Conservation (phyloP, 148 eudicot genomes). For the Heliosperma pusillum region DNA sequence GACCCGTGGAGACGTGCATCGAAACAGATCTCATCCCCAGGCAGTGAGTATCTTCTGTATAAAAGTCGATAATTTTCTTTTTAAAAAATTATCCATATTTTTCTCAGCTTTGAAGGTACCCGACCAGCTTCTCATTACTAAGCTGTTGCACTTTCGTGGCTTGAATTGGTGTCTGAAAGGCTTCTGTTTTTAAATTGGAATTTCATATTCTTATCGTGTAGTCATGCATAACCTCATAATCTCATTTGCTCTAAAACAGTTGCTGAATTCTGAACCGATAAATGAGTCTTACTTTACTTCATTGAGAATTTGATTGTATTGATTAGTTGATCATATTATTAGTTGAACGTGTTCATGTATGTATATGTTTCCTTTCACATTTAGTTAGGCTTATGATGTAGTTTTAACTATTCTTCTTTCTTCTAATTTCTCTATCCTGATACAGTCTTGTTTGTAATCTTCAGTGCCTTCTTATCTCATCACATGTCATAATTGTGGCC, state of each 20-base stretch:
- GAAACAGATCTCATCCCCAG: constrained; percentile 80
- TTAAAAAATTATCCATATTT: background rate
- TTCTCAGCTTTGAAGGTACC: background rate
- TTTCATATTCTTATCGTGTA: background rate
- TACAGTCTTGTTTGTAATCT: constrained; percentile 18
- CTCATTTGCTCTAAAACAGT: background rate
- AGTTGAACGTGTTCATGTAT: background rate
- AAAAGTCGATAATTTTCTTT: constrained; percentile 27
- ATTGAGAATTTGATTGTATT: background rate
- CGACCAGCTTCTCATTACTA: background rate
- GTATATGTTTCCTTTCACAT: background rate
- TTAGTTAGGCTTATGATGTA: background rate
- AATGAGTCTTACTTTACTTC: background rate
- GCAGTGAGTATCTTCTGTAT: constrained; percentile 43
- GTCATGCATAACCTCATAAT: too few species aligned
- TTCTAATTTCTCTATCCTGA: constrained; percentile 22
- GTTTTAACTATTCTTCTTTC: background rate
- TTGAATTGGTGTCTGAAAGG: background rate
- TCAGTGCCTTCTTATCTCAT: constrained; percentile 87
- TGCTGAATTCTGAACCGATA: background rate
- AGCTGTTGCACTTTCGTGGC: background rate
- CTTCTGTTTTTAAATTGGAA: background rate
- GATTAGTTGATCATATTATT: background rate
- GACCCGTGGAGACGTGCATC: constrained; percentile 99
- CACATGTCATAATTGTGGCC: constrained; percentile 91